Conservation (phyloP, 75 land plant genomes). For the Isoetes taiwanensis region DNA sequence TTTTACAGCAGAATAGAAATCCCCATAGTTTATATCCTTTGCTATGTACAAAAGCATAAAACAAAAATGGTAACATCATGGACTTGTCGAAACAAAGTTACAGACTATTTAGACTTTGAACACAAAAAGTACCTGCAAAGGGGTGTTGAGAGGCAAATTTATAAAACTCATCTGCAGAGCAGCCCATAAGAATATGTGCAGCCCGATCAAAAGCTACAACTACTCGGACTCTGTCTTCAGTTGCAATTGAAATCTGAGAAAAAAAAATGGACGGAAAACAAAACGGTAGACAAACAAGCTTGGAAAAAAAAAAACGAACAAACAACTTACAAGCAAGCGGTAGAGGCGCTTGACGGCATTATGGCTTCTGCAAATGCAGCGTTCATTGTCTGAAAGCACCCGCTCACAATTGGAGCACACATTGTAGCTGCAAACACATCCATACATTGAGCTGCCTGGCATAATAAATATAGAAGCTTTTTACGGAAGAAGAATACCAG, state of each 20-base stretch:
- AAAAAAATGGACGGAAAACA: not conserved
- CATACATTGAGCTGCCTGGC: no score
- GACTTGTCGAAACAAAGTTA: no score
- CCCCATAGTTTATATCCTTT: no score
- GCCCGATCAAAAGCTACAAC: conserved; percentile 73
- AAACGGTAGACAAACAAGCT: not conserved
- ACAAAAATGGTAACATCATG: no score
- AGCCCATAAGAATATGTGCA: conserved; percentile 49
- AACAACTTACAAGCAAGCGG: conserved; percentile 29
- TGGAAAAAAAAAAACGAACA: not conserved
- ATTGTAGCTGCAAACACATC: conserved; percentile 14
- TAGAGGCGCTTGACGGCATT: conserved; percentile 33
- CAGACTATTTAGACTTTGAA: no score
- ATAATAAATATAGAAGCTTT: not conserved
- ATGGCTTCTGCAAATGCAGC: not conserved
- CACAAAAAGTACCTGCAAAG: conserved; percentile 56
- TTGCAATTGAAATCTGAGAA: conserved; percentile 52
- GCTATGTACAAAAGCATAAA: no score
- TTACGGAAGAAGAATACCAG: no score
- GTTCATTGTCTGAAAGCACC: conserved; percentile 4
- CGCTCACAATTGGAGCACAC: conserved; percentile 28
- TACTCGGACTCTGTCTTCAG: conserved; percentile 36
- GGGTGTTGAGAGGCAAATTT: conserved; percentile 41
- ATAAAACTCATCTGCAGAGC: conserved; percentile 71
- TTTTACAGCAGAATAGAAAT: no score